These are phyloP conservation scores for Funneliformis geosporum DNA, from an alignment of 192 early-diverging fungal genomes.

Conservation along the genomic window DNA sequence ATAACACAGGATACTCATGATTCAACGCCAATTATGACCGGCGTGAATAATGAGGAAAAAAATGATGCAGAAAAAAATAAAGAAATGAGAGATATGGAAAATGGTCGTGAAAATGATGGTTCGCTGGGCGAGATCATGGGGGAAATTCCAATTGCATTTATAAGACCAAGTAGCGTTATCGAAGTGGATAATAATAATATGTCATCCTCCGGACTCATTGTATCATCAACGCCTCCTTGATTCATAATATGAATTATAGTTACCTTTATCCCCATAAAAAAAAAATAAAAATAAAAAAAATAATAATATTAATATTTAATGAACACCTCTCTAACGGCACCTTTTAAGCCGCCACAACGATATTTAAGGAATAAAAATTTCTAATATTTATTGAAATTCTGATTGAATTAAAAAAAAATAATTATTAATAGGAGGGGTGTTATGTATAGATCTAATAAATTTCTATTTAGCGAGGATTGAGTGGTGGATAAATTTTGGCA, in stretches of 20 bases:
- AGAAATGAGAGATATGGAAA: conserved; percentile 8
- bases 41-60: background rate
- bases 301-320: background rate
- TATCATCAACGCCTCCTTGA: background rate
- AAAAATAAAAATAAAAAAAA: background rate
- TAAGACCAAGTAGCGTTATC: conserved; percentile 6
- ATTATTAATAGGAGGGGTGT: background rate
- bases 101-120: background rate
- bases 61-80: background rate
- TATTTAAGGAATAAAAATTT: too few species aligned
- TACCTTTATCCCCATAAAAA: background rate
- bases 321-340: background rate
- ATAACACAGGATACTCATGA: background rate
- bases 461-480: background rate
- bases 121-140: conserved; percentile 25
- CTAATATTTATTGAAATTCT: background rate
- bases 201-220: background rate
- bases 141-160: conserved; percentile 32
- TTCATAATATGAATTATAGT: background rate
- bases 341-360: too few species aligned
- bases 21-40: background rate
- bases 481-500: background rate
- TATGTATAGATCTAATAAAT: background rate
- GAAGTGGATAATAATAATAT: conserved; percentile 19
- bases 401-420: background rate